Base-by-base conservation (phyloP, 2,329 filamentous ascomycete genomes). In the Venturia carpophila region DNA sequence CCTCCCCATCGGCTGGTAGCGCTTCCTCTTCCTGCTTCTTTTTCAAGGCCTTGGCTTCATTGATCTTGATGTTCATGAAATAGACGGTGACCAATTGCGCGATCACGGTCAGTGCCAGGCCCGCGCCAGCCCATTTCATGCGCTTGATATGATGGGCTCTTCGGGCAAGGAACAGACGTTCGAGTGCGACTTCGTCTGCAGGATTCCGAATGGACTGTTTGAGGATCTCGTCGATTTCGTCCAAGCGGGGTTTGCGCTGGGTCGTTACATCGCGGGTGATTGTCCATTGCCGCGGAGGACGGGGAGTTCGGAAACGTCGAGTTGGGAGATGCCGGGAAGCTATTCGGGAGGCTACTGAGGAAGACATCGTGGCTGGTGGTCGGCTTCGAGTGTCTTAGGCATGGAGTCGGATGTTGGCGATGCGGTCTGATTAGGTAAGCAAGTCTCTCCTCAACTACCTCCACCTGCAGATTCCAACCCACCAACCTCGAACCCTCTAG, bases 111-210 rank as follows among this genome's bases (percentile, higher is more conserved):
- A 63, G 24, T n/a, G 47, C 47, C 24, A 66, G 13, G 7, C 64
- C 64, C 24, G 24, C 41, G n/a, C 55, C 61, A 11, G 30, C 27
- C 21, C 21, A 58, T 45, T 64, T 66, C 60, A 66, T 66, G 24
- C 56, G 60, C 13, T 60, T 41, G 19, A 66, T 19, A 17, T 27
- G 37, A 11, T 62, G 21, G 1, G 64, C 64, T 9, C 39, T 15
- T 45, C 61, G n/a, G 4, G 64, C 64, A 19, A 55, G 39, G 34
- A 24, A 62, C 5, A n/a, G 27, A 15, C 43, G 37, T 17, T 62
- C 42, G 6, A 45, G 34, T 30, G 37, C 34, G n/a, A 65, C 47
- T 41, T 60, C 41, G 42, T 65, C 64, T 24, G 62, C 27, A 21
- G 64, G 64, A 37, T 65, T 65, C 15, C 56, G 64, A 24, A 34